These are phyloP conservation scores for Phytophthora tentaculata DNA, from an alignment of 352 stramenopile species.

Conservation along the genomic window DNA sequence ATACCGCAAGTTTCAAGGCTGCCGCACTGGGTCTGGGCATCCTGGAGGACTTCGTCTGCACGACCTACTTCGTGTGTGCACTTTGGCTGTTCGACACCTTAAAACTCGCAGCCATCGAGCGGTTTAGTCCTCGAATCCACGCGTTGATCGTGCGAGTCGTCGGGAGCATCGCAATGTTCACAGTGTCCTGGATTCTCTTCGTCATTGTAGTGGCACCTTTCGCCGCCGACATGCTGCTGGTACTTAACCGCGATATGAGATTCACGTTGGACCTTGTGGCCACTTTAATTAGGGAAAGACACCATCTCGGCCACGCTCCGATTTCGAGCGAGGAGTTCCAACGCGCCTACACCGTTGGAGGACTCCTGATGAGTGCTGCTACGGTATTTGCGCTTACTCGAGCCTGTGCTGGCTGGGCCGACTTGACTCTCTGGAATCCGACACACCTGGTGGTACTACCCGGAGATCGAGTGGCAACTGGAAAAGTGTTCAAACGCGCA, in stretches of 20 bases:
- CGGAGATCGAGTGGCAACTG: not conserved
- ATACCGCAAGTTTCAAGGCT: slow-evolving; percentile 25
- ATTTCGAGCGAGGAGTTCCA: slow-evolving; percentile 44
- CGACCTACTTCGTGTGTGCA: slow-evolving; percentile 28
- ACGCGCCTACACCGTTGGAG: slow-evolving; percentile 27
- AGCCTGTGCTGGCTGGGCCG: slow-evolving; percentile 15
- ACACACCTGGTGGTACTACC: slow-evolving; percentile 1
- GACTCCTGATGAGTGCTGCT: slow-evolving; percentile 18
- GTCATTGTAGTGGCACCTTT: slow-evolving; percentile 36
- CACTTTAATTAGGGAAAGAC: slow-evolving; percentile 32
- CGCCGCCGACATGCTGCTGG: slow-evolving; percentile 42
- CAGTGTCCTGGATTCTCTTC: slow-evolving; percentile 37
- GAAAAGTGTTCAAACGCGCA: slow-evolving; percentile 12
- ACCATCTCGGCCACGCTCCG: slow-evolving; percentile 40
- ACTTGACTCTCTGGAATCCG: slow-evolving; percentile 28
- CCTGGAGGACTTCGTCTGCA: slow-evolving; percentile 43
- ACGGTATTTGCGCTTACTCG: slow-evolving; percentile 26
- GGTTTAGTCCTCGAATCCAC: slow-evolving; percentile 1
- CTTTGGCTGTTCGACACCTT: slow-evolving; percentile 40
- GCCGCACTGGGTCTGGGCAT: slow-evolving; percentile 27
- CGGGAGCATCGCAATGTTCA: slow-evolving; percentile 19
- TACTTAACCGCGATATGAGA: slow-evolving; percentile 42
- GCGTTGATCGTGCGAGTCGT: slow-evolving; percentile 7
- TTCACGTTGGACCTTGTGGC: slow-evolving; percentile 46
- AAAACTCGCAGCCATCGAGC: slow-evolving; percentile 5